Conservation (phyloP, 345 rosid species). For the Raphanus sativus region DNA sequence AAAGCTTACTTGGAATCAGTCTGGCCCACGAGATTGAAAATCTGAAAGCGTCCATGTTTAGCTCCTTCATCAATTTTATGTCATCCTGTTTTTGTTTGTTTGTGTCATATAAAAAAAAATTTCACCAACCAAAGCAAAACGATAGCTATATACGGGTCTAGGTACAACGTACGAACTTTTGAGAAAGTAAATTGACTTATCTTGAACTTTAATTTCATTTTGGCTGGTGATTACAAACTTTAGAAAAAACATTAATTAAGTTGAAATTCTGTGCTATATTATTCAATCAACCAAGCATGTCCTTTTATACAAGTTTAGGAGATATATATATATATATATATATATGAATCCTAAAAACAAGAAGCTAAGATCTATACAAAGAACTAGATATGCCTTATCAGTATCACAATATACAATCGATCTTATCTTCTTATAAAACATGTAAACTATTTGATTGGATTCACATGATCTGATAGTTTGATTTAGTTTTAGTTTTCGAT, state of each 20-base stretch:
- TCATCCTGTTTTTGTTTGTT: constrained; percentile 42
- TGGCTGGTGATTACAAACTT: neutral
- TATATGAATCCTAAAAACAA: neutral
- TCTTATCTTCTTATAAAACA: neutral
- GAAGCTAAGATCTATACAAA: neutral
- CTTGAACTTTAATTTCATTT: neutral
- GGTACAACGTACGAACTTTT: constrained; percentile 3
- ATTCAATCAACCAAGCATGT: neutral
- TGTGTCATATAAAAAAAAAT: neutral
- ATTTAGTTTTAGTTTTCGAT: neutral
- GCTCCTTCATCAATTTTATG: constrained; percentile 50
- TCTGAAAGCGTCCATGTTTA: constrained; percentile 56
- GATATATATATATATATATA: no score
- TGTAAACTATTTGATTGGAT: neutral
- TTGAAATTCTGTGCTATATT: neutral
- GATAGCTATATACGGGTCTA: constrained; percentile 4
- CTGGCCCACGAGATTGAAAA: constrained; percentile 61
- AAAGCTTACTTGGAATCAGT: constrained; percentile 47
- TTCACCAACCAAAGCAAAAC: constrained; percentile 14
- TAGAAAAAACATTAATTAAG: neutral
- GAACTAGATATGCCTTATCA: neutral
- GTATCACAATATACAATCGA: neutral
- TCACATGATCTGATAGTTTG: neutral
- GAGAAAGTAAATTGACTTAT: neutral
- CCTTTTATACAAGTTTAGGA: neutral